Percentiles rank a stretch among this genome's conserved stretches.
These are phyloP conservation scores for Mayamaea pseudoterrestris DNA, from an alignment of 108 stramenopile genomes.

Conservation along the genomic window DNA sequence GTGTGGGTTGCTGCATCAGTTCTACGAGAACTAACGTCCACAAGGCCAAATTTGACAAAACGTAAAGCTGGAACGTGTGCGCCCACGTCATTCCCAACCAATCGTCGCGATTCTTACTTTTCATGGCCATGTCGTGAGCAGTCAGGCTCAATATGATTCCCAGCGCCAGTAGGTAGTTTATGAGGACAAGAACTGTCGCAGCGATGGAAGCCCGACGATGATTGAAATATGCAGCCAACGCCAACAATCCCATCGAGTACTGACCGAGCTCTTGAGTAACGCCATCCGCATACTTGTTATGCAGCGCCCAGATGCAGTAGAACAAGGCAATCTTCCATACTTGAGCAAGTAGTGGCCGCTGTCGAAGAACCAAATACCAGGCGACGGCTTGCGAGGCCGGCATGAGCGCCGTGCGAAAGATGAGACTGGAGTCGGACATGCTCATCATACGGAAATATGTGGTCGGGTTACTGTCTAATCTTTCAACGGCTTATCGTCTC, in stretches of 20 bases:
- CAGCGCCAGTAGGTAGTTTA: constrained; percentile 8
- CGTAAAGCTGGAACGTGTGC: constrained; percentile 4
- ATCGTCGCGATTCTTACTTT: not conserved
- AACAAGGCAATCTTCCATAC: constrained; percentile 13
- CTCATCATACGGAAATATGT: too few species aligned
- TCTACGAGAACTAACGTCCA: constrained; percentile 2
- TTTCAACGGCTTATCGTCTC: too few species aligned
- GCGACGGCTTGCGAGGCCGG: constrained; percentile 2
- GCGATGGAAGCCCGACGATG: not conserved
- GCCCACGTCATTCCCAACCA: constrained; percentile 1
- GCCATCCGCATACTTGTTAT: constrained; percentile 7
- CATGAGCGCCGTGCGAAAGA: constrained; percentile 8
- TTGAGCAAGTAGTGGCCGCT: not conserved
- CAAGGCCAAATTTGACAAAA: constrained; percentile 4
- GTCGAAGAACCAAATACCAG: constrained; percentile 1
- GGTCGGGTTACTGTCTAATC: too few species aligned
- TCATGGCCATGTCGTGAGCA: constrained; percentile 1
- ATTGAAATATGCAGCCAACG: not conserved
- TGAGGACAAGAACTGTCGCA: constrained; percentile 4
- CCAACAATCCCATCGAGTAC: not conserved
- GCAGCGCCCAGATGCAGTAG: constrained; percentile 12
- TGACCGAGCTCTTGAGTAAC: constrained; percentile 7
- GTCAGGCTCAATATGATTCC: not conserved
- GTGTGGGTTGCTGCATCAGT: not conserved
- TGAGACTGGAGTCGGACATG: too few species aligned